Evolutionary conservation across 305 asterid species (phyloP).

Genomic region (Fraxinus baroniana): DNA sequence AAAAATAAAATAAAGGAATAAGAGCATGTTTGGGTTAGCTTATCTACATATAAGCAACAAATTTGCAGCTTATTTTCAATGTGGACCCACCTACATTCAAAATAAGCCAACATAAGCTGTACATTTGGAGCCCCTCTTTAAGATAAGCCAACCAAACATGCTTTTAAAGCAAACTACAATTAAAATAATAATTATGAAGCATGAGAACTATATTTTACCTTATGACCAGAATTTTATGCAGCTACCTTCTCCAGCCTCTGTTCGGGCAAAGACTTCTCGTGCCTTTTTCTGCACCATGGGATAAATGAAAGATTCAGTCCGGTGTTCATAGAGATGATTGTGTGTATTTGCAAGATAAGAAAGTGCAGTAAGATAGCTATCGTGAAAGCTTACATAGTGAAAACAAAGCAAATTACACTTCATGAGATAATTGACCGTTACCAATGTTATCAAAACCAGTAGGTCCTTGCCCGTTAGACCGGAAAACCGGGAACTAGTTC

Average conservation of each 20-base stretch:
- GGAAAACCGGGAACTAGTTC: background rate
- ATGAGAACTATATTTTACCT: slow-evolving; percentile 25
- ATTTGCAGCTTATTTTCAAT: background rate
- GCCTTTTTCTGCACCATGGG: slow-evolving; percentile 41
- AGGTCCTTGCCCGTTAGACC: background rate
- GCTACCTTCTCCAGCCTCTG: slow-evolving; percentile 36
- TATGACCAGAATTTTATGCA: slow-evolving; percentile 35
- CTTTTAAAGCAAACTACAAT: background rate
- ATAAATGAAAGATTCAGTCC: slow-evolving; percentile 6
- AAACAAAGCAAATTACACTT: background rate
- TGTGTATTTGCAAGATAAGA: background rate
- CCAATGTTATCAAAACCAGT: background rate
- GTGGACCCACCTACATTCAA: background rate
- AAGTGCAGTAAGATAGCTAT: slow-evolving; percentile 11
- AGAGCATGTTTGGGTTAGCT: background rate
- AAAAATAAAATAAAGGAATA: too few species aligned
- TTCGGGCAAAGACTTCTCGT: slow-evolving; percentile 20
- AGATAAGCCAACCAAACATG: background rate
- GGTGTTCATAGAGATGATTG: background rate
- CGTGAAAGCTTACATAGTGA: background rate
- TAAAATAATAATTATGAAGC: background rate
- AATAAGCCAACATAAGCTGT: background rate
- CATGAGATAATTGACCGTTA: background rate
- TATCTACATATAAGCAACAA: background rate
- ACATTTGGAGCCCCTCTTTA: background rate